These are phyloP conservation scores for Annulohypoxylon stygium DNA, from an alignment of 495 filamentous ascomycete species.

Conservation along the genomic window DNA sequence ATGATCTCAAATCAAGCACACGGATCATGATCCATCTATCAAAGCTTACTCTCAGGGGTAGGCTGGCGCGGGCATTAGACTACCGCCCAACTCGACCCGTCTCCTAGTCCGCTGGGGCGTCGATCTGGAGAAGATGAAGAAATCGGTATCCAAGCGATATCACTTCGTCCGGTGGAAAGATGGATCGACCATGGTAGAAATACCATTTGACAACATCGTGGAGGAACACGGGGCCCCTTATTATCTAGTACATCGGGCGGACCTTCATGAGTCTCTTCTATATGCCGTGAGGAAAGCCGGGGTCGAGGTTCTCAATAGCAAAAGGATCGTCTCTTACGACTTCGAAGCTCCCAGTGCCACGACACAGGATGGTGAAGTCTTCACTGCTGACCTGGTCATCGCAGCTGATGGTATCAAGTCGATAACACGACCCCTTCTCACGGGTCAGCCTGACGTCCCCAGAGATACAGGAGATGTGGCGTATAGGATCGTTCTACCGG, in stretches of 20 bases:
- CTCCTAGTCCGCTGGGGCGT: constrained; percentile 64
- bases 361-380: constrained; percentile 49
- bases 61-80: constrained; percentile 61
- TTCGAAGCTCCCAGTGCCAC: constrained; percentile 53
- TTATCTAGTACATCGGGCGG: constrained; percentile 59
- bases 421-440: constrained; percentile 54
- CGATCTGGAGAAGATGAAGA: constrained; percentile 55
- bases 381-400: constrained; percentile 61
- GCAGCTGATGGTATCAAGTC: constrained; percentile 68
- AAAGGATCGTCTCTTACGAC: constrained; percentile 53
- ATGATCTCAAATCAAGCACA: neutral
- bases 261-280: constrained; percentile 57
- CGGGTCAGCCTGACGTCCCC: constrained; percentile 56
- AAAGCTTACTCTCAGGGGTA: constrained; percentile 20
- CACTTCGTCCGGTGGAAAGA: constrained; percentile 52
- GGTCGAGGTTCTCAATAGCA: constrained; percentile 48
- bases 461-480: constrained; percentile 67
- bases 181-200: constrained; percentile 51
- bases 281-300: constrained; percentile 47
- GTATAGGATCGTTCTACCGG: constrained; percentile 65
- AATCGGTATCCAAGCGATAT: constrained; percentile 49
- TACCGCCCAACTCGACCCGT: constrained; percentile 58
- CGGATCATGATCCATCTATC: neutral
- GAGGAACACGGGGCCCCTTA: constrained; percentile 57
- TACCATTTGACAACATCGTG: constrained; percentile 52